Percentiles rank a stretch among this genome's conserved stretches.
Conservation (phyloP, 2,329 filamentous ascomycete genomes). For the Fusarium sp. region DNA sequence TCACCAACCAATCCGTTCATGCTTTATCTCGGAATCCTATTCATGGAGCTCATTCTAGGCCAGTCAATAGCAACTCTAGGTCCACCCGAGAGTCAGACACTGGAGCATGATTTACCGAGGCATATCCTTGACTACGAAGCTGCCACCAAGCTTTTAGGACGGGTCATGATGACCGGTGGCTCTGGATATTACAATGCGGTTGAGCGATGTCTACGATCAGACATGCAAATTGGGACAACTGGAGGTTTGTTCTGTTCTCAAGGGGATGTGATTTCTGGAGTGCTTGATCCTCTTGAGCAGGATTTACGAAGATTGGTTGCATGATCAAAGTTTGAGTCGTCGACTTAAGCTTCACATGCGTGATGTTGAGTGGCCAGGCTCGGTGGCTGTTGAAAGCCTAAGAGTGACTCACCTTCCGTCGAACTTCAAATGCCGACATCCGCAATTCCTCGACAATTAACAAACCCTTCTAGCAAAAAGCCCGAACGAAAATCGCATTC, state of each 20-base stretch:
- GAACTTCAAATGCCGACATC: accelerated
- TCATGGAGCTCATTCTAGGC: not conserved
- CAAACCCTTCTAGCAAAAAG: accelerated
- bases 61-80: not conserved
- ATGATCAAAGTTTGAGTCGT: not conserved
- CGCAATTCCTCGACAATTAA: accelerated
- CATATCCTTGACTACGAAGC: not conserved
- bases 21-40: not conserved
- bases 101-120: accelerated
- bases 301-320: not conserved
- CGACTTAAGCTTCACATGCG: not conserved
- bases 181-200: not conserved
- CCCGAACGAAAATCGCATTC: accelerated
- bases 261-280: not conserved
- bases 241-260: accelerated
- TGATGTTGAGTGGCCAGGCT: not conserved
- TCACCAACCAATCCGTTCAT: not conserved
- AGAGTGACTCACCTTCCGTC: not conserved
- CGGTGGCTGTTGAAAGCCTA: accelerated
- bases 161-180: not conserved
- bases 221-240: not conserved
- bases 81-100: accelerated
- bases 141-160: not conserved
- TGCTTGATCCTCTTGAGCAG: not conserved
- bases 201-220: not conserved